Conservation (phyloP, 2,329 filamentous ascomycete genomes). For the Ambrosiella cleistominuta region DNA sequence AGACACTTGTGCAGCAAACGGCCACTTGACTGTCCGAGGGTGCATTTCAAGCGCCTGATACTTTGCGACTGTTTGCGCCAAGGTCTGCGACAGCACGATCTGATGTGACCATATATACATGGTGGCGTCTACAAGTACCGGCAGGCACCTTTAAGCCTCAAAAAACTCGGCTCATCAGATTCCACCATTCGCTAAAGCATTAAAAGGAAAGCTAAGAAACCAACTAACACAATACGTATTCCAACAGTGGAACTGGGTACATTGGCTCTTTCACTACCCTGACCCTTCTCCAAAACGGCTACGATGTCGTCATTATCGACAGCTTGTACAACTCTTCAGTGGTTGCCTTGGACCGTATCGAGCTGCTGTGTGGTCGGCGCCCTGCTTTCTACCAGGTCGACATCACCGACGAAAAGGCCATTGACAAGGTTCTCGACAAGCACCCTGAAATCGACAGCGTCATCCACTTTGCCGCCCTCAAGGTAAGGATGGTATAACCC, state of each 20-base stretch:
- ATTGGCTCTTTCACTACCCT: slow-evolving; percentile 96
- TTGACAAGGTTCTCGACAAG: slow-evolving; percentile 75
- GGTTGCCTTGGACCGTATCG: slow-evolving; percentile 84
- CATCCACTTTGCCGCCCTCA: slow-evolving; percentile 95
- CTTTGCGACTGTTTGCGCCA: too few relatives aligned
- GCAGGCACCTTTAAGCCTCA: background rate
- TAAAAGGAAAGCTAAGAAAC: too few relatives aligned
- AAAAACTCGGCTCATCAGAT: background rate
- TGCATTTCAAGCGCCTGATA: too few relatives aligned
- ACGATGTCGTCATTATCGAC: slow-evolving; percentile 93
- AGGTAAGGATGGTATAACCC: slow-evolving; percentile 36
- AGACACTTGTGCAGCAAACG: too few relatives aligned
- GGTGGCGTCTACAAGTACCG: too few relatives aligned
- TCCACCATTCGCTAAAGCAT: background rate
- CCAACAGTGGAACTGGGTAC: slow-evolving; percentile 78
- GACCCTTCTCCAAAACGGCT: slow-evolving; percentile 78
- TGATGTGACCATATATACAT: too few relatives aligned
- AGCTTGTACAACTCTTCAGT: slow-evolving; percentile 93
- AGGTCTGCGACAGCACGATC: too few relatives aligned
- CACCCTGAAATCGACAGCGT: slow-evolving; percentile 93
- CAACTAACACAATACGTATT: slow-evolving; percentile 1
- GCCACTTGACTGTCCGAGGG: too few relatives aligned
- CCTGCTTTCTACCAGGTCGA: slow-evolving; percentile 74
- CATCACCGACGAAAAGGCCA: slow-evolving; percentile 65
- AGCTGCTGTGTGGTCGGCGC: slow-evolving; percentile 77